Base-by-base conservation (phyloP, 2,329 filamentous ascomycete species). In the Dactylellina drechsleri region DNA sequence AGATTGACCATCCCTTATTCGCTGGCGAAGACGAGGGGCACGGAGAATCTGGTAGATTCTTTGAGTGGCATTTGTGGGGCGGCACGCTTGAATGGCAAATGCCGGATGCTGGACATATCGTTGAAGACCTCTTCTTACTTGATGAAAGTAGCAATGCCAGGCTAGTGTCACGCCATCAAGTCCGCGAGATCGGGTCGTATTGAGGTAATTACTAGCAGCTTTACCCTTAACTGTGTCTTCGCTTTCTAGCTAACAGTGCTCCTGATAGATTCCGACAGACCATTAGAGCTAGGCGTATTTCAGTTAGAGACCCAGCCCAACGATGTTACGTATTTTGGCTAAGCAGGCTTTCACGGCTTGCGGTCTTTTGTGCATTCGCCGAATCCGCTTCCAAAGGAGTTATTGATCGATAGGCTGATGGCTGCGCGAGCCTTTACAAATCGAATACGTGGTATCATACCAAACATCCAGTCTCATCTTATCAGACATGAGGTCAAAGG, bases 241-340 rank as follows among this genome's bases (percentile, higher is more conserved):
- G n/a, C n/a, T n/a, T n/a, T n/a, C n/a, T n/a, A n/a, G n/a, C n/a
- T n/a, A n/a, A n/a, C n/a, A n/a, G n/a, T n/a, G n/a, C 47, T 50
- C 47, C 47, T 2, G 18, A 23, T 18, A 50, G 47, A 50, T 50
- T 50, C 20, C 18, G 18, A 50, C n/a, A 50, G 47, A 50, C 47
- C 47, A 18, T 23, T 50, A 50, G 47, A 50, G 47, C n/a, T 50
- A 18, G 47, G 47, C n/a, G 4, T 12, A n/a, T 18, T 50, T 50
- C 47, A 50, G n/a, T n/a, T 4, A 23, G 47, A 18, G n/a, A 18
- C n/a, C 4, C 47, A 18, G 18, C n/a, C 47, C 4, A 23, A 50
- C n/a, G n/a, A n/a, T 50, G 47, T 50, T 50, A 50, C 47, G 18
- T 50, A 50, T 50, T 23, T 50, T 50, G 4, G n/a, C 47, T 50